Evolutionary conservation across 495 filamentous ascomycete species (phyloP).

Genomic region (Podospora bellae-mahoneyi): DNA sequence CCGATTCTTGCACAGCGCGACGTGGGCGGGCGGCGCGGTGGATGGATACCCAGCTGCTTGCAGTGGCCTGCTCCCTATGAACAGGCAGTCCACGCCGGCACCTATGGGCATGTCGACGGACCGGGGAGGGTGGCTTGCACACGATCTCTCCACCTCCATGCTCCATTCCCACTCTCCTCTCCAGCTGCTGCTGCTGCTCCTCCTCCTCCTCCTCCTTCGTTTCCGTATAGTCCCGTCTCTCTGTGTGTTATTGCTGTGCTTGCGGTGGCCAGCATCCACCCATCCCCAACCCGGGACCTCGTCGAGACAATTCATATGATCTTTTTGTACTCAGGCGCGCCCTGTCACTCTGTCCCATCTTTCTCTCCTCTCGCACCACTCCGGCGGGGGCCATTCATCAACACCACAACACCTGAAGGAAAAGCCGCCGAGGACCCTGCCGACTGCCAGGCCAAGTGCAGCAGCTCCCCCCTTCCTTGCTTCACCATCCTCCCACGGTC

Average conservation of each 20-base stretch:
- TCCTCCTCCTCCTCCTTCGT: not conserved
- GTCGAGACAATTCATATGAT: not conserved
- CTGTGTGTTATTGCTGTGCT: not conserved
- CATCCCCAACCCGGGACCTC: not conserved
- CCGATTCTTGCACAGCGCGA: slow-evolving; percentile 1
- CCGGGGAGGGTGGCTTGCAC: not conserved
- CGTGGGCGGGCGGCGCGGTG: not conserved
- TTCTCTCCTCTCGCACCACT: slow-evolving; percentile 1
- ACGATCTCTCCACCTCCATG: slow-evolving; percentile 1
- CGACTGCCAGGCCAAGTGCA: not conserved
- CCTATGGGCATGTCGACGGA: not conserved
- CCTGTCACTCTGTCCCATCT: not conserved
- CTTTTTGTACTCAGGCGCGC: not conserved
- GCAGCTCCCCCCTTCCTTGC: too few species aligned
- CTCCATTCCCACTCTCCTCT: slow-evolving; percentile 2
- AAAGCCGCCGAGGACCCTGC: not conserved
- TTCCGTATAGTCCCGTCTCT: not conserved
- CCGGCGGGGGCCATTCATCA: not conserved
- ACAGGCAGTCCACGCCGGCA: not conserved
- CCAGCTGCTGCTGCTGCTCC: not conserved
- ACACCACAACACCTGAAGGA: not conserved
- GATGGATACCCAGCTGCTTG: not conserved
- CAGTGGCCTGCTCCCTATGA: not conserved
- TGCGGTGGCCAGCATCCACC: not conserved
- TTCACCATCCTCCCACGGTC: not conserved